phyloP scores from a whole-genome alignment of 345 rosid genomes.

The Leavenworthia alabamica region DNA sequence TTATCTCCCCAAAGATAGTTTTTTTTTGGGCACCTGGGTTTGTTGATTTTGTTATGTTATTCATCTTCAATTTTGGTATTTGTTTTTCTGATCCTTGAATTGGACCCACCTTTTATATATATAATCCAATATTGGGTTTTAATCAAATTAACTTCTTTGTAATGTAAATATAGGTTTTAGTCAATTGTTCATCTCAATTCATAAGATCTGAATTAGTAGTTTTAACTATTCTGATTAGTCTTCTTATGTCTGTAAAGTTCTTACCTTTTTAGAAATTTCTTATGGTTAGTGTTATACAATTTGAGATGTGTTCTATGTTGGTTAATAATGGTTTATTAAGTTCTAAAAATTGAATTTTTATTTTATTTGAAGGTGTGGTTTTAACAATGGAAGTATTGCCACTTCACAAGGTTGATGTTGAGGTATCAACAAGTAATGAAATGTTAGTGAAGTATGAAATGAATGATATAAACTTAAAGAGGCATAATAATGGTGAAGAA shows the following conservation, averaged over 20 bases:
- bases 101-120: conserved; percentile 21
- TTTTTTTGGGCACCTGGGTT: conserved; percentile 32
- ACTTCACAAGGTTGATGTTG: conserved; percentile 31
- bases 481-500: conserved; percentile 41
- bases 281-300: not conserved
- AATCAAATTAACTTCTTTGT: not conserved
- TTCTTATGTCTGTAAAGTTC: not conserved
- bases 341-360: not conserved
- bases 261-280: conserved; percentile 3
- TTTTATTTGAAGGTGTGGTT: not conserved
- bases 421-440: conserved; percentile 29
- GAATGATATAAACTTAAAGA: conserved; percentile 39
- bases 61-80: conserved; percentile 25
- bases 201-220: conserved; percentile 8
- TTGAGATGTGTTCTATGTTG: not conserved
- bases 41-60: conserved; percentile 20
- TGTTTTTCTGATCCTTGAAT: conserved; percentile 16
- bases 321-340: not conserved
- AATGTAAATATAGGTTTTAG: conserved; percentile 25
- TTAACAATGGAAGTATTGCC: conserved; percentile 29
- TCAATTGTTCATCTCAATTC: conserved; percentile 2
- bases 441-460: conserved; percentile 37
- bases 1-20: not conserved
- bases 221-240: not conserved
- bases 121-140: conserved; percentile 5